phyloP scores from a whole-genome alignment of 2,329 filamentous ascomycete genomes.

The Cladosporium sp. region DNA sequence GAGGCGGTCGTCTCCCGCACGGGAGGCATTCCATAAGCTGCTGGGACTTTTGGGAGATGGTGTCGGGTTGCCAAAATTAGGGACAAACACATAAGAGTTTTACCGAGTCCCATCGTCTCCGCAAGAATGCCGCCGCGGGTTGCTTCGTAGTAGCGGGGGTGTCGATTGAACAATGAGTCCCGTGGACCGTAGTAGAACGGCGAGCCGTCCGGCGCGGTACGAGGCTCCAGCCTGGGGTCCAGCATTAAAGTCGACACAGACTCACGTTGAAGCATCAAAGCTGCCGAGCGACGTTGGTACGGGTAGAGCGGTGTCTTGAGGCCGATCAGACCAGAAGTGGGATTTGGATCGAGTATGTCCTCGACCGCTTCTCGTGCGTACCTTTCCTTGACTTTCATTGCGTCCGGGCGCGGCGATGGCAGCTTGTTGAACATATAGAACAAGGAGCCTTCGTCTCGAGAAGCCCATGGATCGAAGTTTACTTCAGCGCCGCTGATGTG shows the following conservation, averaged over 20 bases:
- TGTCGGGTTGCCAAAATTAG: conserved; percentile 72
- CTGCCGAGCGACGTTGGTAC: conserved; percentile 79
- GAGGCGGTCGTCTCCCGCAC: conserved; percentile 56
- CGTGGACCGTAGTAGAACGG: conserved; percentile 71
- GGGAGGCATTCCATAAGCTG: conserved; percentile 53
- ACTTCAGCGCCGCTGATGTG: conserved; percentile 23
- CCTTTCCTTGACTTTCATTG: conserved; percentile 49
- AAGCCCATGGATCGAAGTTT: conserved; percentile 44
- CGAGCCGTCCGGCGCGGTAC: conserved; percentile 60
- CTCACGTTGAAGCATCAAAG: conserved; percentile 82
- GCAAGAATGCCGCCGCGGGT: conserved; percentile 75
- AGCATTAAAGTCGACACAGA: conserved; percentile 61
- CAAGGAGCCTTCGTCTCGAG: conserved; percentile 54
- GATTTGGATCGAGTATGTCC: conserved; percentile 51
- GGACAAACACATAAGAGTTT: conserved; percentile 80
- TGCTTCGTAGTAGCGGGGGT: conserved; percentile 73
- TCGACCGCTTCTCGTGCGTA: conserved; percentile 57
- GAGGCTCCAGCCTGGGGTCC: conserved; percentile 70
- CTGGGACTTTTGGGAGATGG: conserved; percentile 66
- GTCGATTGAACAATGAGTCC: conserved; percentile 60
- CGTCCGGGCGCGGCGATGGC: conserved; percentile 65
- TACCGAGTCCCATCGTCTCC: conserved; percentile 79
- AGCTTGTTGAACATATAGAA: conserved; percentile 73
- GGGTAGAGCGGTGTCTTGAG: conserved; percentile 67
- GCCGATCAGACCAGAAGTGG: conserved; percentile 49